Base-by-base conservation (phyloP, 345 rosid species). In the Cardamine resedifolia region DNA sequence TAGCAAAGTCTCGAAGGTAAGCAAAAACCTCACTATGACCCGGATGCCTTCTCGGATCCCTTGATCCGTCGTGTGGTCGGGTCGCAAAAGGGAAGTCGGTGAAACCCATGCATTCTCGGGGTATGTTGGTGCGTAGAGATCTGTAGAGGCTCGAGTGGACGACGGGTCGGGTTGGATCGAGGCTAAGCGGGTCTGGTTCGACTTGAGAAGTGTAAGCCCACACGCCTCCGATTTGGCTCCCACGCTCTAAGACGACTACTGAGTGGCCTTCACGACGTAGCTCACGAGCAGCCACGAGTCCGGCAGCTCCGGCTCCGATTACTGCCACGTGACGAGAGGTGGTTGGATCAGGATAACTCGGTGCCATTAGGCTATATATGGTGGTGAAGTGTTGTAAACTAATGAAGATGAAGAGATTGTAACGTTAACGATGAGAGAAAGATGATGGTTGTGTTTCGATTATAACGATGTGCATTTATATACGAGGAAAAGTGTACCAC, bases 291-390 rank as follows among this genome's bases (percentile, higher is more conserved):
- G 92, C 87, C 0, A 85, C 87, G 8, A 95, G 86, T 5, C 99
- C 97, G 7, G 99, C 86, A 1, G 93, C 89, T 51, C 99, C 97
- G 8, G 96, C 97, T 21, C 97, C 97, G 48, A 95, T 83, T 2
- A 95, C 91, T 0, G 93, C 97, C 43, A 94, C 98, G 56, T 79
- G 85, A 48, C 77, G 83, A 49, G 72, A 26, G 50, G 3, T 58
- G 19, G 63, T 23, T 58, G 20, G 43, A 64, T 64, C 23, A 70
- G 15, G 52, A 28, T 18, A 16, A 56, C 12, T 21, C 1, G 66
- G 52, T 76, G 70, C 58, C 74, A 76, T 33, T 75, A 58, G 66
- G 72, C 2, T 56, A 16, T n/a, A n/a, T n/a, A n/a, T 47, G 15
- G 19, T 45, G 53, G 19, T 33, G 60, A 36, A 38, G 30, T 48